Base-by-base conservation (phyloP, 192 early-diverging fungal genomes). In the Rhizophagus prolifer region DNA sequence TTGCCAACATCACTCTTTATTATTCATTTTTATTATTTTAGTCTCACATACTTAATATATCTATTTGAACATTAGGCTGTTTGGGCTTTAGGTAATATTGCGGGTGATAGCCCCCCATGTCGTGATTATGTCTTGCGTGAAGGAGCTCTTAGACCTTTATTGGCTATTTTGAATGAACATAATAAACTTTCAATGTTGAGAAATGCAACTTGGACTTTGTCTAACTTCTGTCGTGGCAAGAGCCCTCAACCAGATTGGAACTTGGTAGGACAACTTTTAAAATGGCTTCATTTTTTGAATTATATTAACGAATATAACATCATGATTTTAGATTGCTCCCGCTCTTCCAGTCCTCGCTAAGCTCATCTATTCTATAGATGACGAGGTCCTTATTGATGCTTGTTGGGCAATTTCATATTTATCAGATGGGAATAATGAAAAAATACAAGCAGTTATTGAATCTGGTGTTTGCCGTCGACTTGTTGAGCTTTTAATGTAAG, bases 331-430 rank as follows among this genome's bases (percentile, higher is more conserved):
- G 93, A 97, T 99, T 82, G 79, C 87, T 26, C 94, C 94, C 19
- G 94, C 94, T 60, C 87, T 99, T 60, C 91, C 93, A 6, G 90
- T 95, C 26, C 91, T 99, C 34, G 92, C 96, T 64, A 95, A 95
- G 80, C 87, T 99, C 44, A 90, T 99, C 67, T 90, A 95, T 83
- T 90, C 94, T 19, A 88, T 86, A 25, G 98, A 99, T 82, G 95
- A 96, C 62, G 97, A 99, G 79, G 90, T 99, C 28, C 85, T 98
- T 80, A 97, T 95, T 19, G 97, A 98, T 82, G 94, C 97, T n/a
- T 98, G 97, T 89, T 99, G 97, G 97, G 97, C 97, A 25, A 94
- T 99, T 76, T 98, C 97, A n/a, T 99, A 99, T 79, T 90, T 99
- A 34, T 97, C 96, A 26, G 97, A 99, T 79, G 97, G 97, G 1